Conservation (phyloP, 495 filamentous ascomycete species). For the Diplogelasinospora grovesii region DNA sequence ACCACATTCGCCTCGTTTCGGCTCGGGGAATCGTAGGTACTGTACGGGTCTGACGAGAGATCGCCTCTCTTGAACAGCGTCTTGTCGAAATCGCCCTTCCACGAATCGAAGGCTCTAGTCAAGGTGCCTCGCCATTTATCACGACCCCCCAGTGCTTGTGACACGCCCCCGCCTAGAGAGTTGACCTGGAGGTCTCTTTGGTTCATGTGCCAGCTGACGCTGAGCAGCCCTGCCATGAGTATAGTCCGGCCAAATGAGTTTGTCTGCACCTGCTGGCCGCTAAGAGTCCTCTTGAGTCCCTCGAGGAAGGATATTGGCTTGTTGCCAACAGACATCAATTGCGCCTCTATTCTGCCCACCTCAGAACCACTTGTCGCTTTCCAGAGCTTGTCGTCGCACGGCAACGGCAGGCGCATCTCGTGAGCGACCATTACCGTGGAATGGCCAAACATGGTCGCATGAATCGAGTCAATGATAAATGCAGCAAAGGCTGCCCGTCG, state of each 20-base stretch:
- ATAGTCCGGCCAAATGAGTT: constrained; percentile 94
- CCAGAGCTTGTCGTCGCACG: constrained; percentile 93
- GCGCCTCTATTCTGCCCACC: constrained; percentile 79
- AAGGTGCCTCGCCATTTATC: constrained; percentile 90
- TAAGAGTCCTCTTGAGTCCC: constrained; percentile 83
- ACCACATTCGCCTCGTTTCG: constrained; percentile 64
- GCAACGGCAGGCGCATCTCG: constrained; percentile 85
- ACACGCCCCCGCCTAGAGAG: constrained; percentile 67
- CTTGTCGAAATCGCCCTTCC: constrained; percentile 90
- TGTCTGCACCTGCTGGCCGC: constrained; percentile 78
- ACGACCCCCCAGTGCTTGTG: constrained; percentile 74
- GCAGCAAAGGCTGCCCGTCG: constrained; percentile 87
- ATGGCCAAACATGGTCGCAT: constrained; percentile 98
- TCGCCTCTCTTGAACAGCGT: constrained; percentile 48
- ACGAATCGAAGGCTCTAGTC: constrained; percentile 86
- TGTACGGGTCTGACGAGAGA: constrained; percentile 39
- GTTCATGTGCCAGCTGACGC: constrained; percentile 96
- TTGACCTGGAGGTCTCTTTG: constrained; percentile 92
- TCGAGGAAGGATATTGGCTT: constrained; percentile 87
- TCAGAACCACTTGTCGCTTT: constrained; percentile 84
- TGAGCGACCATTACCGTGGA: constrained; percentile 96
- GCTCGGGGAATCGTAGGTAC: constrained; percentile 35
- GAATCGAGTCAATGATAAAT: constrained; percentile 91
- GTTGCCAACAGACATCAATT: constrained; percentile 72
- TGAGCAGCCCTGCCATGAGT: constrained; percentile 88